phyloP scores from a whole-genome alignment of 1,139 yeast species.

The Blastobotrys indianensis region DNA sequence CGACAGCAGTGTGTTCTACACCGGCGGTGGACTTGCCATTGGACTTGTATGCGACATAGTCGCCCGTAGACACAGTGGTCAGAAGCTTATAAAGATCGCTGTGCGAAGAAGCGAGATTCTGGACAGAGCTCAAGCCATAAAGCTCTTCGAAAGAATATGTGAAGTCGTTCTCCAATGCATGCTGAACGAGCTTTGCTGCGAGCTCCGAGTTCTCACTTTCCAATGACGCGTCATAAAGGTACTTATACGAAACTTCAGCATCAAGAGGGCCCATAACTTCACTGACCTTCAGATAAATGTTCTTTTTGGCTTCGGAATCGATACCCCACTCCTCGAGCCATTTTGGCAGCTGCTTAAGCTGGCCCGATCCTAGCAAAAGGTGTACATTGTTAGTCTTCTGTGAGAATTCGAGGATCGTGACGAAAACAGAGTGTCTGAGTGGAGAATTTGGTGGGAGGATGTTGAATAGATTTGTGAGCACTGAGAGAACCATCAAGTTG shows the following conservation, averaged over 20 bases:
- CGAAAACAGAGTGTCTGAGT: slow-evolving; percentile 32
- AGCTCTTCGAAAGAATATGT: slow-evolving; percentile 34
- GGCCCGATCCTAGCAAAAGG: slow-evolving; percentile 31
- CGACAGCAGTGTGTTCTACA: slow-evolving; percentile 23
- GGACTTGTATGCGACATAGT: slow-evolving; percentile 25
- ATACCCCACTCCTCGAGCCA: slow-evolving; percentile 39
- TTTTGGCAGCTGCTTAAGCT: slow-evolving; percentile 34
- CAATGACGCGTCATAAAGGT: slow-evolving; percentile 28
- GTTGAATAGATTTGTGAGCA: slow-evolving; percentile 39
- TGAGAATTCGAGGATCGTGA: slow-evolving; percentile 33
- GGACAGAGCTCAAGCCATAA: slow-evolving; percentile 31
- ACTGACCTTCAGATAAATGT: slow-evolving; percentile 29
- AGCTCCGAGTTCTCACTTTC: slow-evolving; percentile 20
- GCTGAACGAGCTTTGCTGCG: slow-evolving; percentile 26
- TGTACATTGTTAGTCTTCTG: slow-evolving; percentile 30
- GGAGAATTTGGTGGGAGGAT: slow-evolving; percentile 32
- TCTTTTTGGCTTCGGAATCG: slow-evolving; percentile 25
- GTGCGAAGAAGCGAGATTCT: slow-evolving; percentile 21
- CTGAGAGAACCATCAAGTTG: slow-evolving; percentile 32
- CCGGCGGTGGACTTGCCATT: slow-evolving; percentile 12
- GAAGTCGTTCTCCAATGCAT: slow-evolving; percentile 26
- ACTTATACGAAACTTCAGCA: slow-evolving; percentile 26
- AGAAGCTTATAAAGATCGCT: slow-evolving; percentile 28
- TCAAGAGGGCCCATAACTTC: slow-evolving; percentile 25
- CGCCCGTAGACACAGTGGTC: slow-evolving; percentile 32